These are phyloP conservation scores for Fomitopsis palustris DNA, from an alignment of 1,284 basidiomycete genomes.

Conservation along the genomic window DNA sequence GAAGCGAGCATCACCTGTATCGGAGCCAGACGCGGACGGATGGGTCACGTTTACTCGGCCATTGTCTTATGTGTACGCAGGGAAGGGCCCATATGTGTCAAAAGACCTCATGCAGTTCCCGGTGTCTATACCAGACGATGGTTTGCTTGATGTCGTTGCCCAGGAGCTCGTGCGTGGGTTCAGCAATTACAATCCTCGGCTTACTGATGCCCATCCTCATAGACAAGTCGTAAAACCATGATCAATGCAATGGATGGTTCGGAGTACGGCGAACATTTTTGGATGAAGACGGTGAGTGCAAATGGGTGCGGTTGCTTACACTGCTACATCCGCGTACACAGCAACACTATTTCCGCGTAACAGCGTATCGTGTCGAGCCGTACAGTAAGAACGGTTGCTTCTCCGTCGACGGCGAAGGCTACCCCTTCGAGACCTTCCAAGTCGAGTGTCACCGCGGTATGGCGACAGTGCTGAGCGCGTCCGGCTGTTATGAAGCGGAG, in stretches of 20 bases:
- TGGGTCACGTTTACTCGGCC: conserved; percentile 73
- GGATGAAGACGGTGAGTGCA: conserved; percentile 55
- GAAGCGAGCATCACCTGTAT: conserved; percentile 21
- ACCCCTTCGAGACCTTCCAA: conserved; percentile 78
- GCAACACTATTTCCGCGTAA: conserved; percentile 79
- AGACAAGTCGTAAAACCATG: conserved; percentile 58
- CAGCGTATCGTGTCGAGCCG: conserved; percentile 75
- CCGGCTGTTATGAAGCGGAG: conserved; percentile 62
- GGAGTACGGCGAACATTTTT: conserved; percentile 65
- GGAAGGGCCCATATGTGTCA: conserved; percentile 64
- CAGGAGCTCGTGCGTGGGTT: conserved; percentile 54
- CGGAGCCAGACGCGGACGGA: conserved; percentile 45
- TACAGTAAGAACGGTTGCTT: conserved; percentile 51
- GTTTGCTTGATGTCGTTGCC: conserved; percentile 74
- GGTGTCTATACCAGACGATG: conserved; percentile 75
- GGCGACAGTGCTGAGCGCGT: conserved; percentile 68
- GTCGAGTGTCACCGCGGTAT: conserved; percentile 78
- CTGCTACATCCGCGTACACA: conserved; percentile 26
- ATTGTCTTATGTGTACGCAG: conserved; percentile 68
- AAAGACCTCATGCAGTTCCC: conserved; percentile 87
- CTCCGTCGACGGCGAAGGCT: conserved; percentile 82
- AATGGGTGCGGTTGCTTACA: conserved; percentile 4
- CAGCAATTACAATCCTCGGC: conserved; percentile 1
- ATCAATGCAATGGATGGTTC: conserved; percentile 65
- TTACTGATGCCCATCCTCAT: neutral